Evolutionary conservation across 768 basidiomycete species (phyloP), one percentile per base, ranked within the genome.

Genomic region (Rhizopogon vinicolor): DNA sequence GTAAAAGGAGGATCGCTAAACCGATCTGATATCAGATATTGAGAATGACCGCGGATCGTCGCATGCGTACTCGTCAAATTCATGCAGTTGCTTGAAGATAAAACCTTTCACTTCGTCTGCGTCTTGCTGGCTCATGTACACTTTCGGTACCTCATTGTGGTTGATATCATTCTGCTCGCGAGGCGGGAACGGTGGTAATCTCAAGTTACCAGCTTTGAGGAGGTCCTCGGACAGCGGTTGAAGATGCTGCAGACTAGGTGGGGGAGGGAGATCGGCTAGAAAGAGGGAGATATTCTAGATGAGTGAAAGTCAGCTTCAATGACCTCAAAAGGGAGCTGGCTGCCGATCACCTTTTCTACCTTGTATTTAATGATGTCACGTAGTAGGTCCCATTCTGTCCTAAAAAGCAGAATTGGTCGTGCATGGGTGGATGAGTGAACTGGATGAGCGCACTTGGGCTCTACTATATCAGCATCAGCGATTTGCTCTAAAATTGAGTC

Each of bases 1-100:
- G 93, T 94, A 68, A 95, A 96, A 2, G 93, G 93, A 0, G 89
- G 79, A 50, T 79, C 79, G 16, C 84, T 74, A 52, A 43, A 42
- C 12, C 19, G 40, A 50, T 51, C 37, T 46, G 5, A 19, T 29
- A 63, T 52, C 61, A 31, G 51, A 54, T 45, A 50, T 22, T 16
- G 42, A 53, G 41, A 45, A 5, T 19, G 48, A 43, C 35, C 29
- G 41, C 28, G 51, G 19, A 37, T n/a, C 35, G 12, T 37, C 4
- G 14, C 33, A 12, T 49, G 76, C 83, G 46, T 62, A 91, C 91
- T 78, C 79, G 42, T 91, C 88, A 58, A 93, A 91, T 39, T 81
- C 81, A 60, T 91, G 82, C 28, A 94, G 69, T 60, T 88, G 84
- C 9, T 70, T 70, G 63, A 83, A 84, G 25, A 94, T 78, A 5